Evolutionary conservation across 805 yeast species (phyloP), one percentile per base, ranked within the genome.

Genomic region (Wickerhamiella azyma): DNA sequence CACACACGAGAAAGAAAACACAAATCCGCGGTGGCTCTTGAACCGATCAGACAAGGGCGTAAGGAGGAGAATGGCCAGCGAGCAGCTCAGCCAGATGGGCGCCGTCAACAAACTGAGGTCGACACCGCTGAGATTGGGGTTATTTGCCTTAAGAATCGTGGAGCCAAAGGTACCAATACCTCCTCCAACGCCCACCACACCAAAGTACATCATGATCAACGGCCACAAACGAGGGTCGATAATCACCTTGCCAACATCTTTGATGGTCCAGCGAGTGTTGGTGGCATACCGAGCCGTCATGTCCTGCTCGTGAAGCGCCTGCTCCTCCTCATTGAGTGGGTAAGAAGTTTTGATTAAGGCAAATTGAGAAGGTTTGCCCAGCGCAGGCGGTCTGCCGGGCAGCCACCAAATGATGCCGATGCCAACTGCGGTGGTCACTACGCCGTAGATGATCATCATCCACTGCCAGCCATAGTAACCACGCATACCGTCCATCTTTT

Each of bases 131-230:
- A 81, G 66, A 5, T 59, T 53, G 2, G 89, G 79, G 59, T 82
- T 77, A 52, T 79, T 76, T 3, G 74, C 72, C 42, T 69, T 63
- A 55, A 85, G 79, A 53, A 85, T 74, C 7, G 89, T 77, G 2
- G 94, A 79, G 5, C 88, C 94, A 62, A 81, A 85, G 19, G 80
- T 89, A 26, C 86, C 86, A 42, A 85, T 66, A 28, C 94, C 95
- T 56, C 72, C 79, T 0, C 95, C 95, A n/a, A 85, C 77, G 41
- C 94, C 95, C 21, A 85, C 94, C 18, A 82, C 94, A 14, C 94
- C 95, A 59, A 85, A 85, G 64, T 85, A 85, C 94, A 85, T 85
- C 64, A 85, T 68, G 38, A 83, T 67, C 49, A 85, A 62, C 1
- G 94, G 92, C 88, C 88, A 84, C 36, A 80, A 68, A 52, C 92